Base-by-base conservation (phyloP, 2,329 filamentous ascomycete species). In the Elsinoe fawcettii region DNA sequence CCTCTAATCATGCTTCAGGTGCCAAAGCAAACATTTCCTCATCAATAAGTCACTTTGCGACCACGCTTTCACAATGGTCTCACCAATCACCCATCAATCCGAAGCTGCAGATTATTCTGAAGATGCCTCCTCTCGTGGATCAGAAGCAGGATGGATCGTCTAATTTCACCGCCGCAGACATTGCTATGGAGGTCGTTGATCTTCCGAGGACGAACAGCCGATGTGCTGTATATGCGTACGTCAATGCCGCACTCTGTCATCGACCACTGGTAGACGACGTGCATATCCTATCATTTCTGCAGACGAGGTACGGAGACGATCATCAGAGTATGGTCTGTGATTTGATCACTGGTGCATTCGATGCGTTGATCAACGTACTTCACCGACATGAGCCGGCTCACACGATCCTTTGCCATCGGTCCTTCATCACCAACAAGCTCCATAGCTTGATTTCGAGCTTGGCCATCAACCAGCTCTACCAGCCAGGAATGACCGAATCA, bases 331-430 rank as follows among this genome's bases (percentile, higher is more conserved):
- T 90, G 44, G 83, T 88, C 0, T 83, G 90, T 56, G 90, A 96
- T 65, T 77, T 97, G 1, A 87, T 97, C 41, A 80, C 92, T 8
- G 89, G 90, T 1, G 85, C 90, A 0, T 97, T 99, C 66, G 91
- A 97, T 65, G 80, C 95, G 4, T 77, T 99, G 14, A 88, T 90
- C 34, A 95, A 95, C 66, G 87, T 87, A 4, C 87, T 92, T 61
- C 88, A 93, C 63, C 82, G 87, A 36, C 80, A 77, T 46, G 82
- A 86, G 65, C 74, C 80, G 7, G 69, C 71, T 16, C 76, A 82
- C 55, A 80, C 77, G 0, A 80, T 88, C 57, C 85, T 90, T 59
- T 73, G 92, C 16, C 78, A 96, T 54, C 86, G 90, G 34, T 95
- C 91, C 0, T 99, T 93, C 67, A 77, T 99, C 22, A 86, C 95